phyloP scores from a whole-genome alignment of 1,284 basidiomycete species.

The Athelia psychrophila region DNA sequence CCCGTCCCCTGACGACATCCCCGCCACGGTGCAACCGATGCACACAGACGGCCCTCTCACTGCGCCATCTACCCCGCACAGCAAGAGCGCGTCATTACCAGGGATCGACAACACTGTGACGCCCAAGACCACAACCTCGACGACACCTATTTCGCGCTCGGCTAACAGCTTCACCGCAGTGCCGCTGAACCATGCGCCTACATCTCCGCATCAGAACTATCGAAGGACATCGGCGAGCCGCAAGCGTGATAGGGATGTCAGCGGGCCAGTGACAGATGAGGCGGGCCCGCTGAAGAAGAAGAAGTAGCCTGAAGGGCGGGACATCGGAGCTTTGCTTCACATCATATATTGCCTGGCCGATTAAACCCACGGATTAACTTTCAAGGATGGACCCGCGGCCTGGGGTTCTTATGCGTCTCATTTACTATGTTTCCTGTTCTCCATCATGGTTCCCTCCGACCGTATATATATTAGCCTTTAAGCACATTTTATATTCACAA shows the following conservation, averaged over 20 bases:
- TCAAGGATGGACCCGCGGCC: no score
- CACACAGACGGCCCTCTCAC: conserved; percentile 24
- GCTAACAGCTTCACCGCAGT: conserved; percentile 48
- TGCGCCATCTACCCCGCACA: conserved; percentile 32
- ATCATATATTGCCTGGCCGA: no score
- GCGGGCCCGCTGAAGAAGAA: neutral
- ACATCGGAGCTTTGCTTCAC: no score
- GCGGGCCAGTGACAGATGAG: neutral
- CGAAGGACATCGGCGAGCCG: conserved; percentile 5
- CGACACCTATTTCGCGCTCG: conserved; percentile 27
- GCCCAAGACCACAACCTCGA: conserved; percentile 3
- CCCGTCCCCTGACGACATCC: conserved; percentile 4
- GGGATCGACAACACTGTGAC: conserved; percentile 9
- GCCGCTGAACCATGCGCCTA: conserved; percentile 30
- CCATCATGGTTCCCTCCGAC: no score
- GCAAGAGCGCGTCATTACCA: conserved; percentile 9
- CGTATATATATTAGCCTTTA: no score
- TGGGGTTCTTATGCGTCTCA: no score
- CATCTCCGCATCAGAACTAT: conserved; percentile 22
- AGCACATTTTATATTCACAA: no score
- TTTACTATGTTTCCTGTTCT: no score
- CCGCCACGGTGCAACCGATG: conserved; percentile 1
- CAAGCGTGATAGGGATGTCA: conserved; percentile 1
- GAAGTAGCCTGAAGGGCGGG: conserved; percentile 12
- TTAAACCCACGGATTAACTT: no score